These are phyloP conservation scores for Ramalina intermedia DNA, from an alignment of 495 filamentous ascomycete species.

Conservation along the genomic window DNA sequence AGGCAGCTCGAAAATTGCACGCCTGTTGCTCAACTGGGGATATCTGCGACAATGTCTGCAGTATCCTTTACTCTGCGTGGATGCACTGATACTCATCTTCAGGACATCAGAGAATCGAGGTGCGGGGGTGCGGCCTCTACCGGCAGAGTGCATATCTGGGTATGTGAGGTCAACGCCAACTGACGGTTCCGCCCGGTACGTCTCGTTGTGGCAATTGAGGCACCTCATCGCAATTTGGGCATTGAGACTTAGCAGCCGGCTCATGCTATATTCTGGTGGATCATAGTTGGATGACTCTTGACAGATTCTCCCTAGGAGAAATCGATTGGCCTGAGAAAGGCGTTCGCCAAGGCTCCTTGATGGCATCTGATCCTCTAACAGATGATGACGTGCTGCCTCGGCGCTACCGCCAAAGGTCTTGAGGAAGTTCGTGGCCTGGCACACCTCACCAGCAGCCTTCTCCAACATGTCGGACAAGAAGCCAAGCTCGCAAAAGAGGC, in stretches of 20 bases:
- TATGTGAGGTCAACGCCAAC: conserved; percentile 79
- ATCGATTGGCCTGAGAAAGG: conserved; percentile 64
- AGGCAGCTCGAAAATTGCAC: conserved; percentile 67
- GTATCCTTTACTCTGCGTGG: conserved; percentile 73
- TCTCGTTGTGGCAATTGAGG: conserved; percentile 69
- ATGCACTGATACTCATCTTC: conserved; percentile 73
- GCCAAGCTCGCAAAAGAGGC: conserved; percentile 85
- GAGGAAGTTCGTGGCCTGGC: conserved; percentile 92
- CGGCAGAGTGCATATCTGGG: conserved; percentile 38
- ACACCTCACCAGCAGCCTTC: conserved; percentile 82
- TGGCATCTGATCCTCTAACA: conserved; percentile 71
- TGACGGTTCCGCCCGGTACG: conserved; percentile 47
- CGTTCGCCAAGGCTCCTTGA: conserved; percentile 53
- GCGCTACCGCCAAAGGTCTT: conserved; percentile 71
- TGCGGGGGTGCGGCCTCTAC: conserved; percentile 35
- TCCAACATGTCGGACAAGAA: conserved; percentile 97
- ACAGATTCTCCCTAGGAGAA: conserved; percentile 57
- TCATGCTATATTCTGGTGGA: conserved; percentile 41
- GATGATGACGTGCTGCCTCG: conserved; percentile 52
- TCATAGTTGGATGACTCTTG: conserved; percentile 52
- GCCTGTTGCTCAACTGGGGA: conserved; percentile 63
- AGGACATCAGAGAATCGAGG: conserved; percentile 68
- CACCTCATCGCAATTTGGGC: conserved; percentile 45
- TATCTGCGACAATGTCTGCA: conserved; percentile 80
- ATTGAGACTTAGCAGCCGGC: conserved; percentile 26